A percentile compares a stretch with the other conserved stretches of the same genome.
phyloP scores from a whole-genome alignment of 2,329 filamentous ascomycete species.

The Calonectria honghensis region DNA sequence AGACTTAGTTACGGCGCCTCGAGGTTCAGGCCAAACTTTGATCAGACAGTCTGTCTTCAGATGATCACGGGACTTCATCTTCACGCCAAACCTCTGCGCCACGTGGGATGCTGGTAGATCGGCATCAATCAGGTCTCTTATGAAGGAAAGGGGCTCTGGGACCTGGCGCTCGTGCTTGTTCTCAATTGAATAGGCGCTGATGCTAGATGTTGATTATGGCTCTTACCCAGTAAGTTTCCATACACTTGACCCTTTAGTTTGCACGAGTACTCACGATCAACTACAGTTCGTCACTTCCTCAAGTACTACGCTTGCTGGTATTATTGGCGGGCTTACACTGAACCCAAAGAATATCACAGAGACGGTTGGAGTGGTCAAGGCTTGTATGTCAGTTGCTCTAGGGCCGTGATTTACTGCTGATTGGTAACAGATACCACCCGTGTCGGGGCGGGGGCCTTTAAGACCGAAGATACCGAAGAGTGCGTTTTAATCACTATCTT shows the following conservation, averaged over 20 bases:
- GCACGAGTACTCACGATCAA: conserved; percentile 43
- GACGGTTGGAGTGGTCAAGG: conserved; percentile 81
- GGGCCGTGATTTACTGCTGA: conserved; percentile 46
- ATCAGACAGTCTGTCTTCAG: conserved; percentile 35
- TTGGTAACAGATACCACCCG: conserved; percentile 74
- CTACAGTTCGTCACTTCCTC: conserved; percentile 71
- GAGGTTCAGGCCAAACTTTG: conserved; percentile 33
- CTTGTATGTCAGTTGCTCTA: conserved; percentile 65
- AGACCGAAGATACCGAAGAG: conserved; percentile 74
- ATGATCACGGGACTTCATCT: conserved; percentile 39
- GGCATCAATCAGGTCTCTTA: conserved; percentile 43
- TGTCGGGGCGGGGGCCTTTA: conserved; percentile 79
- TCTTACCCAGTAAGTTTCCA: conserved; percentile 56
- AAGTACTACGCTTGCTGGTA: conserved; percentile 71
- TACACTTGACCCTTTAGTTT: conserved; percentile 40
- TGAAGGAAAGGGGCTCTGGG: conserved; percentile 46
- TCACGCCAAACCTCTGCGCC: conserved; percentile 38
- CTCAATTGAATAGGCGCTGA: conserved; percentile 64
- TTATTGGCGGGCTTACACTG: conserved; percentile 77
- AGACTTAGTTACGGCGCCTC: conserved; percentile 33
- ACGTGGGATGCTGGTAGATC: conserved; percentile 35
- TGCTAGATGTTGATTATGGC: conserved; percentile 79
- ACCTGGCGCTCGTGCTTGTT: conserved; percentile 46
- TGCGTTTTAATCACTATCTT: conserved; percentile 48
- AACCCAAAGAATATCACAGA: conserved; percentile 76